A percentile compares a stretch with the other conserved stretches of the same genome.
Evolutionary conservation across 768 basidiomycete species (phyloP).

Genomic region (Suillus subluteus): DNA sequence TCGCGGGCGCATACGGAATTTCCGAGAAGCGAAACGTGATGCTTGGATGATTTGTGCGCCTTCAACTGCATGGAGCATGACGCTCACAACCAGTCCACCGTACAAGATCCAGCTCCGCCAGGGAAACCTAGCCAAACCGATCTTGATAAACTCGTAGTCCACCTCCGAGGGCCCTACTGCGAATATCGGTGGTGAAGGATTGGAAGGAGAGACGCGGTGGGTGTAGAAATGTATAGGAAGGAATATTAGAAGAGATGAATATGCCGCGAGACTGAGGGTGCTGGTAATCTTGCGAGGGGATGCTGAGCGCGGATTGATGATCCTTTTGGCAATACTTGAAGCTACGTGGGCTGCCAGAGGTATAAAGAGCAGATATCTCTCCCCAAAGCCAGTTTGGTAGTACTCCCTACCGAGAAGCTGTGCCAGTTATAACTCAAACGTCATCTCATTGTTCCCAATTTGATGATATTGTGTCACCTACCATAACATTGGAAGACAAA

Average conservation of each 20-base stretch:
- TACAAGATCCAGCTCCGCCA: conserved; percentile 65
- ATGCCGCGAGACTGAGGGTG: conserved; percentile 63
- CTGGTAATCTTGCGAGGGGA: conserved; percentile 41
- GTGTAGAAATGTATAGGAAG: conserved; percentile 71
- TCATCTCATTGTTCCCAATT: not conserved
- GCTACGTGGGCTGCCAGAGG: conserved; percentile 70
- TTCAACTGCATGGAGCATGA: conserved; percentile 63
- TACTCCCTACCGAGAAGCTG: conserved; percentile 85
- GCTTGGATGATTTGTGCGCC: conserved; percentile 59
- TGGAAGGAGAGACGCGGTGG: conserved; percentile 63
- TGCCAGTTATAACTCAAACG: not conserved
- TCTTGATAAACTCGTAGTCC: conserved; percentile 84
- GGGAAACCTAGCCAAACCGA: conserved; percentile 65
- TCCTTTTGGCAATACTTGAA: conserved; percentile 61
- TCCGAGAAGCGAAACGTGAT: conserved; percentile 44
- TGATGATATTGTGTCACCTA: conserved; percentile 35
- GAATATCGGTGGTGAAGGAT: conserved; percentile 50
- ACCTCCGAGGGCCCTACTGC: conserved; percentile 75
- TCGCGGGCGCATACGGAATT: conserved; percentile 17
- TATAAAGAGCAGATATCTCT: conserved; percentile 66
- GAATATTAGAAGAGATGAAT: conserved; percentile 56
- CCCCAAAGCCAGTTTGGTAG: conserved; percentile 74
- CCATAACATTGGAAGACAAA: conserved; percentile 76
- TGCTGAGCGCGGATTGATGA: conserved; percentile 44
- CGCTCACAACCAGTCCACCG: conserved; percentile 56